Evolutionary conservation across 2,329 filamentous ascomycete genomes (phyloP).

Genomic region (Emmonsiellopsis sp.): DNA sequence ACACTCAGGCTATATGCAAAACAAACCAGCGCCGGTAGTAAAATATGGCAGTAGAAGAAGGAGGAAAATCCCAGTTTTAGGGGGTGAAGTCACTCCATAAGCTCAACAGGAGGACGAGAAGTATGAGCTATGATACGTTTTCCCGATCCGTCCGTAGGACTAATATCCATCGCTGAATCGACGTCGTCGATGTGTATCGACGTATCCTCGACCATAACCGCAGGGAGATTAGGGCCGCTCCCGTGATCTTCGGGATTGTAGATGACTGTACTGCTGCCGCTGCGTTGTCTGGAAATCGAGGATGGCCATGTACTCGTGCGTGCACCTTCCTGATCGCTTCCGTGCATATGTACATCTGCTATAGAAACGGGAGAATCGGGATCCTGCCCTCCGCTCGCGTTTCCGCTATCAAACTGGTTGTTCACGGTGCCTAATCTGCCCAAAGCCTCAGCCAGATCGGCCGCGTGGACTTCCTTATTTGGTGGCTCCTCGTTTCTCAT

Average conservation of each 20-base stretch:
- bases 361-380: constrained; percentile 9
- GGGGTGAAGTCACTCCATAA: constrained; percentile 37
- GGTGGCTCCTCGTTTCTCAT: constrained; percentile 54
- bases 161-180: constrained; percentile 35
- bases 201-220: constrained; percentile 56
- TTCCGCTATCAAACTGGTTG: constrained; percentile 20
- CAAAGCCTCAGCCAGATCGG: constrained; percentile 51
- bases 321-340: background rate
- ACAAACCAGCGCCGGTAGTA: too few species aligned
- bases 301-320: constrained; percentile 22
- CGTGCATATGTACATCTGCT: constrained; percentile 6
- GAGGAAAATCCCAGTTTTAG: too few species aligned
- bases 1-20: too few species aligned
- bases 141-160: constrained; percentile 33
- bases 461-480: constrained; percentile 57
- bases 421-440: constrained; percentile 40
- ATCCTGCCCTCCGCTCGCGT: background rate
- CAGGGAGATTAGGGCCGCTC: constrained; percentile 49
- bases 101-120: constrained; percentile 46
- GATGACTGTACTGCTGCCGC: constrained; percentile 51
- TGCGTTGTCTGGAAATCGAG: constrained; percentile 21
- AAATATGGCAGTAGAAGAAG: too few species aligned
- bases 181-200: constrained; percentile 35
- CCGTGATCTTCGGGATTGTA: constrained; percentile 56
- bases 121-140: constrained; percentile 43